A percentile compares a stretch with the other conserved stretches of the same genome.
Evolutionary conservation across 805 yeast genomes (phyloP).

Genomic region (Wickerhamiella domercqiae): DNA sequence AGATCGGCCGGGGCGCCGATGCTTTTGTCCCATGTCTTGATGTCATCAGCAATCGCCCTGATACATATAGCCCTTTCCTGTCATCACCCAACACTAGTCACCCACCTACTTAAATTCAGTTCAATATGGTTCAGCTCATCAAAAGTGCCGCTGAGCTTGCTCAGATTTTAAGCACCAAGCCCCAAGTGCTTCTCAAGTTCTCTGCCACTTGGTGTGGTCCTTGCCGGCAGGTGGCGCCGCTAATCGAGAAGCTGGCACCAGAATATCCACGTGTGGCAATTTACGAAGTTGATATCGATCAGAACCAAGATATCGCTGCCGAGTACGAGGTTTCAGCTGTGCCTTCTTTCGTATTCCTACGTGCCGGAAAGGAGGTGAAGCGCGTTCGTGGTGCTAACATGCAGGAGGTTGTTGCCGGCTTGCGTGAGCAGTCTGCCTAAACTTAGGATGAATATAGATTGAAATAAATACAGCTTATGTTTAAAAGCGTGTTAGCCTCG

Average conservation of each 20-base stretch:
- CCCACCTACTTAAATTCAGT: too few species aligned
- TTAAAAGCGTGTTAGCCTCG: too few species aligned
- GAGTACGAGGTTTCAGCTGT: conserved; percentile 44
- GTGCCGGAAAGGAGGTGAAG: conserved; percentile 56
- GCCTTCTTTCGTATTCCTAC: conserved; percentile 62
- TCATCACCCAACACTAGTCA: too few species aligned
- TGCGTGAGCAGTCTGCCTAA: conserved; percentile 4
- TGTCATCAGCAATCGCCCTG: too few species aligned
- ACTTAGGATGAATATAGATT: not conserved
- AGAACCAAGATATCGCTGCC: conserved; percentile 51
- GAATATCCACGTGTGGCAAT: conserved; percentile 41
- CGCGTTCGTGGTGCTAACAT: conserved; percentile 21
- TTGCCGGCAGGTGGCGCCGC: conserved; percentile 91
- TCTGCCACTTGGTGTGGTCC: conserved; percentile 97
- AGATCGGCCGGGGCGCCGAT: too few species aligned
- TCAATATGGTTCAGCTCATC: not conserved
- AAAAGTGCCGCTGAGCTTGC: not conserved
- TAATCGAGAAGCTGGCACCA: conserved; percentile 63
- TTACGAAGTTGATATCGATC: conserved; percentile 84
- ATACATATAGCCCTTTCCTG: too few species aligned
- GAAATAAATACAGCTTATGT: not conserved
- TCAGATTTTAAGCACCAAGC: not conserved
- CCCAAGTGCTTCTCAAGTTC: conserved; percentile 51
- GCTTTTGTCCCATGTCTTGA: too few species aligned
- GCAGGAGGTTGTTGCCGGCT: conserved; percentile 4